These are phyloP conservation scores for Hericium rajendrae DNA, from an alignment of 768 basidiomycete genomes.

Conservation along the genomic window DNA sequence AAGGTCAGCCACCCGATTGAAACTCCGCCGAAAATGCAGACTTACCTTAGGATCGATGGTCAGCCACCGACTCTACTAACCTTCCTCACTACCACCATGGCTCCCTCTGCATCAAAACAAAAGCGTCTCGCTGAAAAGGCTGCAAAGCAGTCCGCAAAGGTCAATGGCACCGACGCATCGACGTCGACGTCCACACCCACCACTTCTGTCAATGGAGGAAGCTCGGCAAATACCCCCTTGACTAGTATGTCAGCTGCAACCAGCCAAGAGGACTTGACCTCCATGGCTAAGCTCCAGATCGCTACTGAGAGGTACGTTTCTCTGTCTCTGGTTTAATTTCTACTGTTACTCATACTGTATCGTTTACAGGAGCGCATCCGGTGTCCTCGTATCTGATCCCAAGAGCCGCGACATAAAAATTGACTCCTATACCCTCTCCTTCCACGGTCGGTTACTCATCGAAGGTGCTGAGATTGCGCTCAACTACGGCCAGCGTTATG, in stretches of 20 bases:
- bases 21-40: conserved; percentile 1
- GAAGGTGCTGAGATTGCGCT: conserved; percentile 65
- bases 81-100: conserved; percentile 30
- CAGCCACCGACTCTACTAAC: not conserved
- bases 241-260: conserved; percentile 74
- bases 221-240: conserved; percentile 64
- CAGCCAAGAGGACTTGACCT: conserved; percentile 68
- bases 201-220: conserved; percentile 50
- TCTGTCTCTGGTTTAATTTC: conserved; percentile 5
- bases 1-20: not conserved
- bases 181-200: conserved; percentile 50
- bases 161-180: conserved; percentile 33
- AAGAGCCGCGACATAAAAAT: conserved; percentile 98
- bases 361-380: conserved; percentile 69
- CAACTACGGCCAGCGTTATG: conserved; percentile 90
- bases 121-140: conserved; percentile 95
- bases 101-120: conserved; percentile 79
- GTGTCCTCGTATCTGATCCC: conserved; percentile 86
- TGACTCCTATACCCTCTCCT: conserved; percentile 89
- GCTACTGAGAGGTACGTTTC: conserved; percentile 75
- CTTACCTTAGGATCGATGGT: conserved; percentile 5
- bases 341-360: not conserved
- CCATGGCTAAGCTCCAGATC: conserved; percentile 84
- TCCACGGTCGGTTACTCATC: conserved; percentile 86
- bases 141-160: conserved; percentile 63